Evolutionary conservation across 139 green algal genomes (phyloP), one percentile per base, ranked within the genome.

Genomic region (Chlorokybus atmophyticus): DNA sequence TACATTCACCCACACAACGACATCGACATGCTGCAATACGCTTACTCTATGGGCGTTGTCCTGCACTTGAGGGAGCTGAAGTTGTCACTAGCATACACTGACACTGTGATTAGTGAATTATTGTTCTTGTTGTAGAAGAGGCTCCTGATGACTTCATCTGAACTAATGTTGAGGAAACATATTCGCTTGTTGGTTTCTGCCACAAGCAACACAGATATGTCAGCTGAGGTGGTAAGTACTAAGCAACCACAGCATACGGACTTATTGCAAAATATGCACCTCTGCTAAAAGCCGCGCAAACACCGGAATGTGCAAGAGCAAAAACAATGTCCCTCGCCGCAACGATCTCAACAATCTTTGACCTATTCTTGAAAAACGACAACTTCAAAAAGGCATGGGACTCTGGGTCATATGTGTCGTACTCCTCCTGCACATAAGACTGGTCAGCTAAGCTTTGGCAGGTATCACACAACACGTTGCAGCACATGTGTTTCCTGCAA

Each of bases 121-220:
- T 69, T 69, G 53, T 62, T 74, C 57, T 74, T 74, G 69, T 77
- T 77, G 64, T 61, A 74, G 64, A 77, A 77, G 1, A 77, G 64
- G 14, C 26, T 55, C 23, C 69, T 50, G 29, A 77, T 68, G 23
- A 74, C 69, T 42, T 77, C 69, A 32, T 77, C 69, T 4, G 41
- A 39, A 14, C 35, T 47, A 26, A 61, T 40, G 53, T 77, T 77
- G 44, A 77, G 54, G 48, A 48, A 70, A 64, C 69, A 72, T 2
- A 75, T 27, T 3, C 66, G 41, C 53, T 60, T 70, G 32, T 69
- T 69, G 31, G 49, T 74, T 14, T 61, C 61, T 68, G 60, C 41
- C n/a, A n/a, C n/a, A n/a, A n/a, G n/a, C n/a, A n/a, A n/a, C n/a
- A n/a, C n/a, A n/a, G n/a, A n/a, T n/a, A n/a, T n/a, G n/a, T n/a